These are phyloP conservation scores for Talaromyces sp. DNA, from an alignment of 2,329 filamentous ascomycete genomes.

Conservation along the genomic window DNA sequence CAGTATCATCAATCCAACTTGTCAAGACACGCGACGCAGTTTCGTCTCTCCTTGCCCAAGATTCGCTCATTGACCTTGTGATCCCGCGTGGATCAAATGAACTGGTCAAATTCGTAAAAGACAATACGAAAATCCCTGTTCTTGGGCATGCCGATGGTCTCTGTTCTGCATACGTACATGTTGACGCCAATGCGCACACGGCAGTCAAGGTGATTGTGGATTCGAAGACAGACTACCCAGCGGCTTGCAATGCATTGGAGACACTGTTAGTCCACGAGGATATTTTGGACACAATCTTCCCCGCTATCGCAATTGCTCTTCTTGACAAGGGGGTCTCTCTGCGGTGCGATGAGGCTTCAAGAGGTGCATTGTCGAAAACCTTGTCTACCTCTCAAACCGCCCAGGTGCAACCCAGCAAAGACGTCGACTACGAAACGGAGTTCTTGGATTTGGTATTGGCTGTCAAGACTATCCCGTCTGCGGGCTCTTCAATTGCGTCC, in stretches of 20 bases:
- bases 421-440: constrained; percentile 81
- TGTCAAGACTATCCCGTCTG: constrained; percentile 70
- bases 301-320: constrained; percentile 72
- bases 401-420: constrained; percentile 65
- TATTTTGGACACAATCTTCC: constrained; percentile 68
- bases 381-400: constrained; percentile 48
- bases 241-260: constrained; percentile 93
- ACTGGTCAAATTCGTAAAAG: constrained; percentile 85
- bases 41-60: constrained; percentile 80
- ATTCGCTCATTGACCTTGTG: constrained; percentile 88
- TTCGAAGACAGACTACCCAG: constrained; percentile 91
- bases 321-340: constrained; percentile 76
- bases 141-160: constrained; percentile 94
- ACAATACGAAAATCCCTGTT: constrained; percentile 89
- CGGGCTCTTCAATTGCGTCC: constrained; percentile 18
- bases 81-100: constrained; percentile 92
- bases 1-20: constrained; percentile 85
- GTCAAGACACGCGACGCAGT: constrained; percentile 92
- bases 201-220: constrained; percentile 80
- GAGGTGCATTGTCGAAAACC: constrained; percentile 60
- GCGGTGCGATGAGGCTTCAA: constrained; percentile 73
- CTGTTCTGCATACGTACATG: constrained; percentile 82
- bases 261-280: constrained; percentile 81
- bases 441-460: constrained; percentile 84
- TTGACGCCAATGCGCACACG: constrained; percentile 71